Evolutionary conservation across 257 asterid genomes (phyloP).

Genomic region (Jacaranda copaia): DNA sequence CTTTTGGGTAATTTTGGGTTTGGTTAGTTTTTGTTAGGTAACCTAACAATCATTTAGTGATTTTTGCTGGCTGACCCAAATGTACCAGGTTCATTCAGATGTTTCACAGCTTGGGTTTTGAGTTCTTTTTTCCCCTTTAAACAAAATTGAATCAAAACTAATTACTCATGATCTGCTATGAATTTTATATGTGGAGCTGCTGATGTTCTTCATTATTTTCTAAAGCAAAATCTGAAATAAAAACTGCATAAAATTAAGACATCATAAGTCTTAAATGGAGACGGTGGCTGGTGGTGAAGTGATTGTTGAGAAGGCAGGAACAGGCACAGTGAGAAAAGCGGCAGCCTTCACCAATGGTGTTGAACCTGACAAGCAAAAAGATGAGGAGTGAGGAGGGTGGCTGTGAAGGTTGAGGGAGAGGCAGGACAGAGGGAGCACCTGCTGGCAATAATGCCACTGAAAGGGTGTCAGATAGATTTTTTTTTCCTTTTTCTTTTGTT

Average conservation of each 20-base stretch:
- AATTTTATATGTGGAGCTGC: not conserved
- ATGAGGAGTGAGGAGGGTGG: not conserved
- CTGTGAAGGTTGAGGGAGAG: not conserved
- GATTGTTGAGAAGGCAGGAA: not conserved
- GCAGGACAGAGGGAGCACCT: no score
- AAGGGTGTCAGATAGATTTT: no score
- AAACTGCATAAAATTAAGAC: not conserved
- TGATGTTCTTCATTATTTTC: not conserved
- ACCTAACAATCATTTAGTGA: not conserved
- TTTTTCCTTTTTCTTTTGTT: no score
- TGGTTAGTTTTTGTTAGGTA: not conserved
- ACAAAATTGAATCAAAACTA: constrained; percentile 5
- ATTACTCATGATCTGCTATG: not conserved
- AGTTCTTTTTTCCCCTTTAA: not conserved
- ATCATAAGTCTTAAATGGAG: not conserved
- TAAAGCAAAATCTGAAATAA: not conserved
- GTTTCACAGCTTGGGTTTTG: not conserved
- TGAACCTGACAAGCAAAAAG: not conserved
- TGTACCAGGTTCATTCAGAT: not conserved
- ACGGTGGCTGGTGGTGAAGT: not conserved
- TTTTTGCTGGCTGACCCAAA: constrained; percentile 1
- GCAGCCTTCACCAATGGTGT: not conserved
- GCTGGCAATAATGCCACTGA: no score
- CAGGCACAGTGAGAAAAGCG: not conserved
- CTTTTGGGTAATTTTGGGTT: constrained; percentile 7